A percentile compares a stretch with the other conserved stretches of the same genome.
Conservation (phyloP, 2,329 filamentous ascomycete species). For the Blumeria hordei region DNA sequence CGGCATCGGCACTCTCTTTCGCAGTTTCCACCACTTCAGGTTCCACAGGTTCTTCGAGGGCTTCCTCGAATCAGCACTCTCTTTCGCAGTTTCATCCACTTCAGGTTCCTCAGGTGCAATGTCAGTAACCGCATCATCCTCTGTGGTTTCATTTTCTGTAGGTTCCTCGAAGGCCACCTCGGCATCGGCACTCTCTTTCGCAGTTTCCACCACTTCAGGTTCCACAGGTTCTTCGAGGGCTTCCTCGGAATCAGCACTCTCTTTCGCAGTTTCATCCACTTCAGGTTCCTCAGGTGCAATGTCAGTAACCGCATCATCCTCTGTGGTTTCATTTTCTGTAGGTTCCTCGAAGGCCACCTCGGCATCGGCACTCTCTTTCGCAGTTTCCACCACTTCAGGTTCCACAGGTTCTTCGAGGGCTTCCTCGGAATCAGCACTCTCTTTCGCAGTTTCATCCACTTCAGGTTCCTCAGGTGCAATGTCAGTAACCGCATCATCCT, state of each 20-base stretch:
- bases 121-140: no score
- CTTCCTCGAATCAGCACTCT: no score
- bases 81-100: background rate
- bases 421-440: background rate
- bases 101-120: background rate
- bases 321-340: background rate
- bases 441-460: constrained; percentile 1
- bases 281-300: background rate
- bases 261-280: background rate
- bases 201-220: background rate
- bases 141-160: background rate
- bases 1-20: background rate
- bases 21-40: background rate
- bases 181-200: background rate
- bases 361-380: no score
- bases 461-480: background rate
- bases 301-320: background rate
- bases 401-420: no score
- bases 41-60: no score
- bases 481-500: background rate
- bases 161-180: background rate
- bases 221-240: background rate
- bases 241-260: background rate
- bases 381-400: background rate
- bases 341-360: no score